A percentile compares a stretch with the other conserved stretches of the same genome.
Evolutionary conservation across 805 yeast genomes (phyloP).

Genomic region (Lipomyces yamadae): DNA sequence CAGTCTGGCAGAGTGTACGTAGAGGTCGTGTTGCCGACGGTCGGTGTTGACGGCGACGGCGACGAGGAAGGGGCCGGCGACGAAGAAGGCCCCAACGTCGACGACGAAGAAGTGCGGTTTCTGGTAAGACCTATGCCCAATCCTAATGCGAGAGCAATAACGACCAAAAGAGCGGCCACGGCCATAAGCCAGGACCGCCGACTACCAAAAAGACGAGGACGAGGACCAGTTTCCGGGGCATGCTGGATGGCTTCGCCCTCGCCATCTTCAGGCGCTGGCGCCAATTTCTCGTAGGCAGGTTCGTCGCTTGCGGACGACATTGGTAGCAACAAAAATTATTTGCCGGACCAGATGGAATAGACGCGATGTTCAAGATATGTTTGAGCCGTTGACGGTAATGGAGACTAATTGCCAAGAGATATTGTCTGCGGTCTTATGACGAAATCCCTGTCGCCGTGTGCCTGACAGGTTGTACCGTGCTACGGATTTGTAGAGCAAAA

Average conservation of each 20-base stretch:
- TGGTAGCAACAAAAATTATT: background rate
- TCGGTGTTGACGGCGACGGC: background rate
- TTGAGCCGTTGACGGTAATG: no score
- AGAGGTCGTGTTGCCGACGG: background rate
- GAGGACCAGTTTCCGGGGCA: background rate
- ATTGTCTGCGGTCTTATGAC: no score
- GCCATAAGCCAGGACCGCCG: background rate
- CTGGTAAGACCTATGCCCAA: slow-evolving; percentile 31
- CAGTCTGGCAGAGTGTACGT: slow-evolving; percentile 12
- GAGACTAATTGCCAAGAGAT: background rate
- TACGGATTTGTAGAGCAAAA: no score
- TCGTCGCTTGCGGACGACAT: background rate
- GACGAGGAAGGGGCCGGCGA: slow-evolving; percentile 9
- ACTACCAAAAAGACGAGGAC: background rate
- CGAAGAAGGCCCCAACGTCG: background rate
- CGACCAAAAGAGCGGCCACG: slow-evolving; percentile 16
- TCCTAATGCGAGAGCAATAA: slow-evolving; percentile 33
- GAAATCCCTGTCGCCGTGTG: no score
- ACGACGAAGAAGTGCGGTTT: slow-evolving; percentile 10
- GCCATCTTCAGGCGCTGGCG: background rate
- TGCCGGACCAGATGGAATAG: no score
- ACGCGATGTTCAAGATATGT: no score
- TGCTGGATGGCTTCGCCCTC: background rate
- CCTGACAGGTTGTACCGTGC: no score
- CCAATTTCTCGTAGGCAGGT: background rate